Conservation (phyloP, 1,284 basidiomycete species). For the Puccinia novopanici region DNA sequence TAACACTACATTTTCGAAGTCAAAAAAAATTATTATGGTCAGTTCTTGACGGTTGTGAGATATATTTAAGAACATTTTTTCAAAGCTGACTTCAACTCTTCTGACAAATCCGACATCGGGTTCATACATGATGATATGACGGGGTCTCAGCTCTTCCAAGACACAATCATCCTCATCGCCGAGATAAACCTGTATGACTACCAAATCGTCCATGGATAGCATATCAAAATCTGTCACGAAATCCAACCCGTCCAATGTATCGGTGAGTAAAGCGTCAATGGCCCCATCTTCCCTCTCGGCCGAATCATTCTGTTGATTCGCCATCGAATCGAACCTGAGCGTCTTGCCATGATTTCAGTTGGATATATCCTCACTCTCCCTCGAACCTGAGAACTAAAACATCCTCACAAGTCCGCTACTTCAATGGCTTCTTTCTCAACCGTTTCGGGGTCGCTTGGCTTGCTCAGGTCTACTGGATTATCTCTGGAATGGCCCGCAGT, state of each 20-base stretch:
- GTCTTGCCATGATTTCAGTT: not conserved
- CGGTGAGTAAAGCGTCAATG: conserved; percentile 20
- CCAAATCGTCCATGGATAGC: conserved; percentile 74
- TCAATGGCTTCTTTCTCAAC: conserved; percentile 65
- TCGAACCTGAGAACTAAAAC: not conserved
- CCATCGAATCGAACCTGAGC: conserved; percentile 47
- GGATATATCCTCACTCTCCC: not conserved
- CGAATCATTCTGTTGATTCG: conserved; percentile 5
- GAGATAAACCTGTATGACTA: conserved; percentile 82
- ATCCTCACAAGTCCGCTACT: conserved; percentile 67
- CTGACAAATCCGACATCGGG: conserved; percentile 90
- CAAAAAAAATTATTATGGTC: no score
- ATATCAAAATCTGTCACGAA: conserved; percentile 82
- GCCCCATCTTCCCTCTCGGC: conserved; percentile 52
- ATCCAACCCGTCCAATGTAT: conserved; percentile 59
- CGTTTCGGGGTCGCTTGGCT: conserved; percentile 56
- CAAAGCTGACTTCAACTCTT: conserved; percentile 75
- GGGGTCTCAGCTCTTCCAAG: conserved; percentile 81
- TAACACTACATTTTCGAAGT: conserved; percentile 69
- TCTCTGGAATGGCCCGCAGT: conserved; percentile 20
- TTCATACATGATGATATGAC: conserved; percentile 93
- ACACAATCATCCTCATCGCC: conserved; percentile 90
- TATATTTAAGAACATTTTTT: no score
- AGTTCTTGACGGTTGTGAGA: no score
- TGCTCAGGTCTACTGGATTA: conserved; percentile 4